Percentiles rank a stretch among this genome's conserved stretches.
These are phyloP conservation scores for Cairneyella variabilis DNA, from an alignment of 495 filamentous ascomycete genomes.

Conservation along the genomic window DNA sequence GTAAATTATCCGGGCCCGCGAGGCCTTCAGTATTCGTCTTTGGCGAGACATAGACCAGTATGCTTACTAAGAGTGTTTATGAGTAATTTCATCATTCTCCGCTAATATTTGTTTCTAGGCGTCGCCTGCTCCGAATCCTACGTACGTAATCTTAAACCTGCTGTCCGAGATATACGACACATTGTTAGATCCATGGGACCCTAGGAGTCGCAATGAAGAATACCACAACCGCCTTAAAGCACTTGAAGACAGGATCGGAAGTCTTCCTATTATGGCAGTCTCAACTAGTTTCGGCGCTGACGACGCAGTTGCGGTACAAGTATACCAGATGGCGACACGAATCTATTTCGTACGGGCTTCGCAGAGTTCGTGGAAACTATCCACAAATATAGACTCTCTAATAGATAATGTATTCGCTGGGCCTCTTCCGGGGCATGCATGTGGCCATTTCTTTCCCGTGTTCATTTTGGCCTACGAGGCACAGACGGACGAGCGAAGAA, in stretches of 20 bases:
- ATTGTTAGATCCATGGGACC: conserved; percentile 19
- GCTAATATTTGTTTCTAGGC: conserved; percentile 14
- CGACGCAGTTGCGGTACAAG: conserved; percentile 6
- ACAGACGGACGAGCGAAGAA: conserved; percentile 22
- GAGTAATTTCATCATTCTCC: conserved; percentile 1
- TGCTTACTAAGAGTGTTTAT: not conserved
- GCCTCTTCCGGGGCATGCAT: conserved; percentile 6
- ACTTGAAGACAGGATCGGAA: conserved; percentile 19
- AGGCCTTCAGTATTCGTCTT: conserved; percentile 15
- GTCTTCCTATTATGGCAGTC: conserved; percentile 8
- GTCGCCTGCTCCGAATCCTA: conserved; percentile 13
- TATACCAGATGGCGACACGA: conserved; percentile 19
- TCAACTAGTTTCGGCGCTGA: conserved; percentile 7
- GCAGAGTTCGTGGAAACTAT: conserved; percentile 10
- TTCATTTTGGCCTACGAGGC: conserved; percentile 27
- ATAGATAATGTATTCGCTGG: conserved; percentile 12
- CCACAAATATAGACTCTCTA: conserved; percentile 11
- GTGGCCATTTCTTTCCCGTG: conserved; percentile 23
- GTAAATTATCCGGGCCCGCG: conserved; percentile 5
- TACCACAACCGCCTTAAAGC: conserved; percentile 21
- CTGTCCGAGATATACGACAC: conserved; percentile 24
- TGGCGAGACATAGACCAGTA: conserved; percentile 16
- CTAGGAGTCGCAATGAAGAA: conserved; percentile 11
- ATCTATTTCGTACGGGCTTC: conserved; percentile 26
- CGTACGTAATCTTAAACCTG: conserved; percentile 18